phyloP scores from a whole-genome alignment of 371 early-diverging fungal genomes.

The Mortierella sp. region DNA sequence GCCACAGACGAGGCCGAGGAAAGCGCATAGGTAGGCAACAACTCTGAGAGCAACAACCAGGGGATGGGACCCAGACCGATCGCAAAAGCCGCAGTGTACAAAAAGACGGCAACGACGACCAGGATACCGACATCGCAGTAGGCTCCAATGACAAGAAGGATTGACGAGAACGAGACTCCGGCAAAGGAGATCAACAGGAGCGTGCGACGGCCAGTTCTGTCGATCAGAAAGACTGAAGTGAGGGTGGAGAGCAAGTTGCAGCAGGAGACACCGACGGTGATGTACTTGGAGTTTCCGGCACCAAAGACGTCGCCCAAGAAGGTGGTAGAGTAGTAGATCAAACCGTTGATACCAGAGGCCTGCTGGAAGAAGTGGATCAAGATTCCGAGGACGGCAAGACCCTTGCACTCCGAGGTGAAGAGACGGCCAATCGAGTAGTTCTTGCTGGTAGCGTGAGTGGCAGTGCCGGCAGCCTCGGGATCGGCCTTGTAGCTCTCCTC shows the following conservation, averaged over 20 bases:
- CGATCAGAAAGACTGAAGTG: slow-evolving; percentile 72
- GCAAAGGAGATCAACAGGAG: slow-evolving; percentile 75
- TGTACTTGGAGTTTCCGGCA: slow-evolving; percentile 59
- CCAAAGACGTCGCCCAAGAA: slow-evolving; percentile 66
- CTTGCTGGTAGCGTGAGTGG: slow-evolving; percentile 2
- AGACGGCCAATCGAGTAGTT: slow-evolving; percentile 58
- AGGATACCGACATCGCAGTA: slow-evolving; percentile 64
- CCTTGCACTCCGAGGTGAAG: slow-evolving; percentile 64
- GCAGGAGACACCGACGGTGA: slow-evolving; percentile 65
- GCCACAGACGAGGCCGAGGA: slow-evolving; percentile 73
- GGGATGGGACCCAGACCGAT: slow-evolving; percentile 90
- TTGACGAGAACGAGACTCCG: slow-evolving; percentile 69
- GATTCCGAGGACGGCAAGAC: slow-evolving; percentile 68
- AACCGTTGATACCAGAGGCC: slow-evolving; percentile 89
- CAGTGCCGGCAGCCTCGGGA: not conserved
- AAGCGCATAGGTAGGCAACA: slow-evolving; percentile 77
- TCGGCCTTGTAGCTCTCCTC: slow-evolving; percentile 15
- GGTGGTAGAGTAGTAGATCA: slow-evolving; percentile 80
- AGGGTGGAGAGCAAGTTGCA: slow-evolving; percentile 72
- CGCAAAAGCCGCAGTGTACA: slow-evolving; percentile 86
- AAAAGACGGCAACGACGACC: slow-evolving; percentile 79
- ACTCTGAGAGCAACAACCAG: slow-evolving; percentile 82
- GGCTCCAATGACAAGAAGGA: slow-evolving; percentile 70
- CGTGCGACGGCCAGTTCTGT: slow-evolving; percentile 80
- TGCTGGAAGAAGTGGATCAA: slow-evolving; percentile 77